Conservation (phyloP, 2,329 filamentous ascomycete species). For the Neofusicoccum cordaticola region DNA sequence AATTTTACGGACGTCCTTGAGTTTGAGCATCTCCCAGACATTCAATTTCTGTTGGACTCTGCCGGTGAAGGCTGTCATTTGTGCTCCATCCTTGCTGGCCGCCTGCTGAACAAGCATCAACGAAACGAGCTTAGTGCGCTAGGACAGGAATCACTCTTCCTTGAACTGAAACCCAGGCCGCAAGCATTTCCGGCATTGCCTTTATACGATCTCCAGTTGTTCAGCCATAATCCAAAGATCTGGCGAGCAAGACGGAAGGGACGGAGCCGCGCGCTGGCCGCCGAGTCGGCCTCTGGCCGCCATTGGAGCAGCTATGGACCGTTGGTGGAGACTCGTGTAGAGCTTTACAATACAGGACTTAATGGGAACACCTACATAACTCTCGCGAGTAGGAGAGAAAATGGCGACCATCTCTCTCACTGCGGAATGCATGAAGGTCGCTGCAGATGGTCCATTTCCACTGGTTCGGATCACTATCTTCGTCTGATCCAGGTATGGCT, state of each 20-base stretch:
- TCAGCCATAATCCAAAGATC: background rate
- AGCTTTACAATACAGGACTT: background rate
- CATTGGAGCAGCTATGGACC: background rate
- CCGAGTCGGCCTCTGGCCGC: too few relatives aligned
- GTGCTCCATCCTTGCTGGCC: background rate
- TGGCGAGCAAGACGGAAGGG: too few relatives aligned
- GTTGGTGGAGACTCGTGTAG: background rate
- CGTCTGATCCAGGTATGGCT: background rate
- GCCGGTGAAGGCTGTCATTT: background rate
- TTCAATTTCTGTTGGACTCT: background rate
- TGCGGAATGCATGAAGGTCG: too few relatives aligned
- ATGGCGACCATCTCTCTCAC: too few relatives aligned
- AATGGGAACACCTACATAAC: too few relatives aligned
- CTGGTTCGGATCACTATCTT: background rate
- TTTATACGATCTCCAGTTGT: background rate
- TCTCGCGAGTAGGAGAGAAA: too few relatives aligned
- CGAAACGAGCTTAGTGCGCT: background rate
- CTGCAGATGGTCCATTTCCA: too few relatives aligned
- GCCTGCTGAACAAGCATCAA: background rate
- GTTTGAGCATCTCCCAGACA: background rate
- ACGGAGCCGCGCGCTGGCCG: too few relatives aligned
- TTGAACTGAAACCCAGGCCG: background rate
- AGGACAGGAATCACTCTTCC: background rate
- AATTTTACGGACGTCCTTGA: background rate
- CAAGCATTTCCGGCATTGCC: background rate